These are phyloP conservation scores for Salmacisia buchloeana DNA, from an alignment of 1,284 basidiomycete genomes.

Conservation along the genomic window DNA sequence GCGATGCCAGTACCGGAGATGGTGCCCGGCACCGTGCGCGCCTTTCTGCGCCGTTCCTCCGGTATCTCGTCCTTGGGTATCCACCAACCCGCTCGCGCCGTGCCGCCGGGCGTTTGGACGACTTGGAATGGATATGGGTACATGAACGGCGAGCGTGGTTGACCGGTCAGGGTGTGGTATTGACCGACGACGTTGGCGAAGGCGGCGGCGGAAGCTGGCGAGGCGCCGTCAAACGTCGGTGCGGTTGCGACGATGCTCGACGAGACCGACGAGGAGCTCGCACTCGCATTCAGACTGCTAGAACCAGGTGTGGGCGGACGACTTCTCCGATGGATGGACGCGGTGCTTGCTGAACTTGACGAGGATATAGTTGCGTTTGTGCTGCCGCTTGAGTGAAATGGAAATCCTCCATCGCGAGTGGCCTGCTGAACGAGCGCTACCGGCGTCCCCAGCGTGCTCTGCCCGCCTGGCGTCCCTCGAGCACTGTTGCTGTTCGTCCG, in stretches of 20 bases:
- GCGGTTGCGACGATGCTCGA: slow-evolving; percentile 12
- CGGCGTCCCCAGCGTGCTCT: not conserved
- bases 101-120: slow-evolving; percentile 39
- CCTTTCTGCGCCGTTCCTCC: not conserved
- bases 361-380: not conserved
- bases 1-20: not conserved
- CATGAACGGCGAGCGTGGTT: slow-evolving; percentile 15
- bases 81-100: slow-evolving; percentile 39
- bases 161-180: not conserved
- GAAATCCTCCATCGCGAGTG: slow-evolving; percentile 4
- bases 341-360: not conserved
- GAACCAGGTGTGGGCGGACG: not conserved
- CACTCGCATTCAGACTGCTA: not conserved
- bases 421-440: slow-evolving; percentile 4
- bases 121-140: slow-evolving; percentile 39
- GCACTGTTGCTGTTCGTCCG: not conserved
- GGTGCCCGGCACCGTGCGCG: not conserved
- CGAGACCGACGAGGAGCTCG: not conserved
- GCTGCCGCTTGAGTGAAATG: not conserved
- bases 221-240: slow-evolving; percentile 12
- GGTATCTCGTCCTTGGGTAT: slow-evolving; percentile 18
- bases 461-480: not conserved
- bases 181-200: slow-evolving; percentile 23
- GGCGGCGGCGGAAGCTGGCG: slow-evolving; percentile 18
- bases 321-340: not conserved